These are phyloP conservation scores for Silene latifolia DNA, from an alignment of 148 eudicot species.

Conservation along the genomic window DNA sequence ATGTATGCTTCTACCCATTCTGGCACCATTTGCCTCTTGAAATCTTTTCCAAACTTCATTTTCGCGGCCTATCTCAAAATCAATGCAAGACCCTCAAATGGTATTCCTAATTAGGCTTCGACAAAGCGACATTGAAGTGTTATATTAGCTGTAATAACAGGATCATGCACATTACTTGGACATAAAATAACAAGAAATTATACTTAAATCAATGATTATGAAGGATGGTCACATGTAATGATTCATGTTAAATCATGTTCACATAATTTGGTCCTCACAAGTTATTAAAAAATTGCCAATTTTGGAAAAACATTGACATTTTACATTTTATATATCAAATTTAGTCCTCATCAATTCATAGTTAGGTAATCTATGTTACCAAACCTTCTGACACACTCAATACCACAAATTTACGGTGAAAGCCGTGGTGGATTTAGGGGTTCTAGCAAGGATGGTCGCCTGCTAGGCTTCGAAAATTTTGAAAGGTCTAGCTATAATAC, in stretches of 20 bases:
- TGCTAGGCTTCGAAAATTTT: too few relatives aligned
- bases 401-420: too few relatives aligned
- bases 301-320: slow-evolving; percentile 9
- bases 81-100: not conserved
- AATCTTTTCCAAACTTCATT: slow-evolving; percentile 82
- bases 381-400: too few relatives aligned
- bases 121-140: not conserved
- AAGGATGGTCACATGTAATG: not conserved
- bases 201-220: slow-evolving; percentile 1
- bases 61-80: slow-evolving; percentile 1
- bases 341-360: not conserved
- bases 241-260: not conserved
- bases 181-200: slow-evolving; percentile 15
- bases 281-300: too few relatives aligned
- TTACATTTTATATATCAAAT: not conserved
- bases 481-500: too few relatives aligned
- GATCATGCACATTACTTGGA: too few relatives aligned
- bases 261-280: too few relatives aligned
- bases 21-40: slow-evolving; percentile 60
- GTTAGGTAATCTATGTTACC: not conserved
- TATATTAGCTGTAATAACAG: not conserved
- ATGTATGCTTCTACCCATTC: slow-evolving; percentile 81
- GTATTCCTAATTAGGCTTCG: not conserved
- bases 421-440: too few relatives aligned
- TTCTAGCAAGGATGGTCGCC: too few relatives aligned